A percentile compares a stretch with the other conserved stretches of the same genome.
phyloP scores from a whole-genome alignment of 2,329 filamentous ascomycete genomes.

The Nemania abortiva region DNA sequence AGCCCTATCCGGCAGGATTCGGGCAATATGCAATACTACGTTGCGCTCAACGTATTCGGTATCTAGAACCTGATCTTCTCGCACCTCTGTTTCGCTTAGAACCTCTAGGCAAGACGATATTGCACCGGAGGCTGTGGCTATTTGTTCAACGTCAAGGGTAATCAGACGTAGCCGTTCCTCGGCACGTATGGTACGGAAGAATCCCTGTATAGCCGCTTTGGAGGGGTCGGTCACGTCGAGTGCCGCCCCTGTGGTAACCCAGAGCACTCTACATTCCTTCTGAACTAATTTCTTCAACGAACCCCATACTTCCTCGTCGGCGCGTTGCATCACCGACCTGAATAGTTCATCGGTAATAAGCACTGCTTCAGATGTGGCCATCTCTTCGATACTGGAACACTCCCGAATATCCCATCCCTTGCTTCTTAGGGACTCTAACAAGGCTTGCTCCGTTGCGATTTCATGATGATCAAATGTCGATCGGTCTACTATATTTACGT shows the following conservation, averaged over 20 bases:
- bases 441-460: background rate
- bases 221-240: slow-evolving; percentile 22
- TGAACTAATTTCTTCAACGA: slow-evolving; percentile 4
- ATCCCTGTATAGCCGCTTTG: slow-evolving; percentile 8
- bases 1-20: slow-evolving; percentile 10
- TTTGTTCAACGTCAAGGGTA: slow-evolving; percentile 25
- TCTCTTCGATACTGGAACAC: background rate
- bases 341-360: slow-evolving; percentile 20
- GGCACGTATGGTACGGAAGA: slow-evolving; percentile 28
- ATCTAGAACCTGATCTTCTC: background rate
- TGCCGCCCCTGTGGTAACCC: slow-evolving; percentile 17
- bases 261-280: slow-evolving; percentile 16
- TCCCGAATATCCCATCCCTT: slow-evolving; percentile 8
- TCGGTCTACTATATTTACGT: slow-evolving; percentile 1
- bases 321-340: background rate
- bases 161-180: slow-evolving; percentile 11
- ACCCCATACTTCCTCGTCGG: background rate
- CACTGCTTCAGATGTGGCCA: background rate
- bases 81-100: background rate
- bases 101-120: slow-evolving; percentile 3
- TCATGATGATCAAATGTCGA: slow-evolving; percentile 8
- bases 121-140: slow-evolving; percentile 3
- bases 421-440: slow-evolving; percentile 1
- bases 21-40: slow-evolving; percentile 7
- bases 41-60: slow-evolving; percentile 19